Evolutionary conservation across 2,329 filamentous ascomycete genomes (phyloP).

Genomic region (Alternaria triticimaculans): DNA sequence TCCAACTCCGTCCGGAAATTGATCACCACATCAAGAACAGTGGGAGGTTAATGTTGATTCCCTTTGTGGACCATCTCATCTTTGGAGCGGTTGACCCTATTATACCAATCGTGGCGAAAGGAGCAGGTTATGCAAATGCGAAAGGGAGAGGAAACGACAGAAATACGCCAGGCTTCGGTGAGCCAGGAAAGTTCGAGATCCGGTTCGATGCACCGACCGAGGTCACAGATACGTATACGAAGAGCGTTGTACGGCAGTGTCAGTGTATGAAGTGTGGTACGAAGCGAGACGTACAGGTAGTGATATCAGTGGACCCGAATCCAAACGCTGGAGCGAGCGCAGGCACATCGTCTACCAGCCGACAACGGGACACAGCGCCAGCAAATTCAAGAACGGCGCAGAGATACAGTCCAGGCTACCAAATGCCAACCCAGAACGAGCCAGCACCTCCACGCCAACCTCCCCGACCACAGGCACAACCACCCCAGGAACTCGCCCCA

Average conservation of each 20-base stretch:
- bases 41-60: slow-evolving; percentile 44
- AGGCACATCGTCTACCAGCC: slow-evolving; percentile 9
- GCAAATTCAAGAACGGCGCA: slow-evolving; percentile 26
- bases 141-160: slow-evolving; percentile 24
- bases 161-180: slow-evolving; percentile 29
- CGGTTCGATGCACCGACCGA: slow-evolving; percentile 42
- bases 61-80: slow-evolving; percentile 43
- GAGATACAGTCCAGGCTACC: slow-evolving; percentile 36
- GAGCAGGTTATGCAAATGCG: slow-evolving; percentile 38
- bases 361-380: slow-evolving; percentile 21
- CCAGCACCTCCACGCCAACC: slow-evolving; percentile 22
- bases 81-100: slow-evolving; percentile 45
- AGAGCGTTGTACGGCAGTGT: slow-evolving; percentile 40
- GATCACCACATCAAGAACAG: slow-evolving; percentile 39
- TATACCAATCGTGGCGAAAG: slow-evolving; percentile 41
- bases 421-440: slow-evolving; percentile 30
- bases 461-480: slow-evolving; percentile 19
- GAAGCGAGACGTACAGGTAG: slow-evolving; percentile 43
- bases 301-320: slow-evolving; percentile 43
- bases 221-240: slow-evolving; percentile 39
- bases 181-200: slow-evolving; percentile 42
- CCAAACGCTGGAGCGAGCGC: slow-evolving; percentile 19
- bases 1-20: slow-evolving; percentile 39
- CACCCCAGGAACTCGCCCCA: slow-evolving; percentile 7
- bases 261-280: slow-evolving; percentile 47